Conservation (phyloP, 2,329 filamentous ascomycete species). For the Arachnomyces sp. region DNA sequence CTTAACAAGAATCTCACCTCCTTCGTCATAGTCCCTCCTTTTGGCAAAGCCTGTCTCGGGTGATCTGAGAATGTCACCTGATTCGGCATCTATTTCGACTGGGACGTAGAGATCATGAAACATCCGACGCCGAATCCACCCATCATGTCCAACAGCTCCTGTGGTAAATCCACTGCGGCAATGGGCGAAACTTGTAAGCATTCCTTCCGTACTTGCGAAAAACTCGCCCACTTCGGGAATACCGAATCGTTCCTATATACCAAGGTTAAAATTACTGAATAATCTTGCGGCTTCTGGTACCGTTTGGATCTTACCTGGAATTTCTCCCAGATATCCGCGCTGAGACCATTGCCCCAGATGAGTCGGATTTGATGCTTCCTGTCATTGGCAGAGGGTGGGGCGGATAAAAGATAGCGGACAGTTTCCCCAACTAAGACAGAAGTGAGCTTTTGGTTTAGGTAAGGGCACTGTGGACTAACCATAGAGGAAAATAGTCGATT, state of each 20-base stretch:
- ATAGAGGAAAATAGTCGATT: slow-evolving; percentile 37
- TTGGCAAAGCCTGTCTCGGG: slow-evolving; percentile 38
- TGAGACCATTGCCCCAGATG: slow-evolving; percentile 41
- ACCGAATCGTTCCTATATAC: slow-evolving; percentile 27
- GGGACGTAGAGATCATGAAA: slow-evolving; percentile 37
- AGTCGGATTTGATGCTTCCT: slow-evolving; percentile 36
- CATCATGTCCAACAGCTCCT: slow-evolving; percentile 38
- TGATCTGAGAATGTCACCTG: slow-evolving; percentile 35
- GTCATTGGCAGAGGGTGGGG: slow-evolving; percentile 38
- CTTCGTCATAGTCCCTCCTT: slow-evolving; percentile 28
- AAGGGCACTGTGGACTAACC: too few relatives aligned
- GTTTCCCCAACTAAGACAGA: slow-evolving; percentile 36
- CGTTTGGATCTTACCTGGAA: slow-evolving; percentile 22
- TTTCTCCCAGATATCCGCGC: slow-evolving; percentile 41
- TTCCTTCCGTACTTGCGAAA: slow-evolving; percentile 41
- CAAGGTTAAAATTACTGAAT: slow-evolving; percentile 14
- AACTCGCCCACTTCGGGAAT: slow-evolving; percentile 42
- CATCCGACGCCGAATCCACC: slow-evolving; percentile 31
- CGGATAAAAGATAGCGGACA: slow-evolving; percentile 41
- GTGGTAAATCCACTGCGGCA: slow-evolving; percentile 33
- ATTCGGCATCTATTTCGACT: slow-evolving; percentile 35
- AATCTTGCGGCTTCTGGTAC: not conserved
- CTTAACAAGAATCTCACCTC: slow-evolving; percentile 39
- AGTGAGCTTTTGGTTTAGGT: slow-evolving; percentile 8
- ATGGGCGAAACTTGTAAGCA: slow-evolving; percentile 38